Conservation (phyloP, 2,329 filamentous ascomycete genomes). For the Neopestalotiopsis clavispora region DNA sequence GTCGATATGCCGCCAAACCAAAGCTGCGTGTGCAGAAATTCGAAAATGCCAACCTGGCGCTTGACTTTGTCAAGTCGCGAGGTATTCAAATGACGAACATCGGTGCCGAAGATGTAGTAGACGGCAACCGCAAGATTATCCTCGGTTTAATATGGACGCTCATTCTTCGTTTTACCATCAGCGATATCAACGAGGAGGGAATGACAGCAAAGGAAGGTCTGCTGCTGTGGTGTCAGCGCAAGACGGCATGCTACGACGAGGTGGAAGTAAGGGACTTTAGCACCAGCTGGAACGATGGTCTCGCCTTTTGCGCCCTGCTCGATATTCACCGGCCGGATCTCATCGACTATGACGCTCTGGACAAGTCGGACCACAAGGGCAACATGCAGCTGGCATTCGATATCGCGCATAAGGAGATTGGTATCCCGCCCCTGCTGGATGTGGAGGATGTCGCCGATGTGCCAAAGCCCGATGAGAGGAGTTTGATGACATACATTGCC, state of each 20-base stretch:
- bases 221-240: slow-evolving; percentile 95
- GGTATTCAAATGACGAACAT: slow-evolving; percentile 99
- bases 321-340: slow-evolving; percentile 97
- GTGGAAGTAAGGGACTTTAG: slow-evolving; percentile 96
- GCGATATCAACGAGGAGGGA: slow-evolving; percentile 96
- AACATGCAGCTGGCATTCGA: slow-evolving; percentile 99
- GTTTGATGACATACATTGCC: slow-evolving; percentile 98
- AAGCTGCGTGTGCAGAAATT: slow-evolving; percentile 96
- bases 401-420: slow-evolving; percentile 93
- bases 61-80: slow-evolving; percentile 89
- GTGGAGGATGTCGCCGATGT: slow-evolving; percentile 99
- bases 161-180: slow-evolving; percentile 97
- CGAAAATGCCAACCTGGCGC: slow-evolving; percentile 95
- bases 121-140: slow-evolving; percentile 97
- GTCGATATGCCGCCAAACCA: slow-evolving; percentile 94
- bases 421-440: slow-evolving; percentile 92
- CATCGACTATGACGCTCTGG: slow-evolving; percentile 93
- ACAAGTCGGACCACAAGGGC: slow-evolving; percentile 91
- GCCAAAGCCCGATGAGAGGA: slow-evolving; percentile 91
- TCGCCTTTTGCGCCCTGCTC: slow-evolving; percentile 93
- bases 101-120: slow-evolving; percentile 96
- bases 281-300: slow-evolving; percentile 93
- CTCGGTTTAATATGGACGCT: slow-evolving; percentile 97
- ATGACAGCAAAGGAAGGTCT: slow-evolving; percentile 97
- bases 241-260: slow-evolving; percentile 97